phyloP scores from a whole-genome alignment of 2,329 filamentous ascomycete species.

The Monosporascus sp. region DNA sequence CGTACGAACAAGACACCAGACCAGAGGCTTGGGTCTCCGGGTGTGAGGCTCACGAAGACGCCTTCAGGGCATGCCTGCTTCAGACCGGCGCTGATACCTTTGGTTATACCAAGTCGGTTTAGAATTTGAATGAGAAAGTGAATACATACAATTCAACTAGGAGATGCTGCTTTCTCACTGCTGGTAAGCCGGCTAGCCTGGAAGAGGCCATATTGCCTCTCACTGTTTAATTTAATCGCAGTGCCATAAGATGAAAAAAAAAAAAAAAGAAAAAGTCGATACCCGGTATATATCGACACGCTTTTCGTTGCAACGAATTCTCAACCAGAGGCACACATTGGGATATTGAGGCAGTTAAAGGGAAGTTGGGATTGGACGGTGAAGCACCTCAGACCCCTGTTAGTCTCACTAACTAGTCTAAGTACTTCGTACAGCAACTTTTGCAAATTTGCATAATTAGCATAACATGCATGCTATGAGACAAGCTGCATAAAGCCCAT shows the following conservation, averaged over 20 bases:
- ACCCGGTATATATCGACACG: neutral
- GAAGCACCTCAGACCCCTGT: neutral
- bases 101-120: slow-evolving; percentile 18
- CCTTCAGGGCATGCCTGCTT: slow-evolving; percentile 80
- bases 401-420: neutral
- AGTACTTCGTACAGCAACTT: too few species aligned
- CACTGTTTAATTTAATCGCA: neutral
- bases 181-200: slow-evolving; percentile 43
- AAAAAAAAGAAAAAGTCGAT: neutral
- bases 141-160: slow-evolving; percentile 72
- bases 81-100: slow-evolving; percentile 60
- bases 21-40: slow-evolving; percentile 78
- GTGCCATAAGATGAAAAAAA: neutral
- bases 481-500: neutral
- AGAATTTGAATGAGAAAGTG: neutral
- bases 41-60: slow-evolving; percentile 78
- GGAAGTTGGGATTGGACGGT: neutral
- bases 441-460: neutral
- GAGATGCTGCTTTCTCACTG: slow-evolving; percentile 68
- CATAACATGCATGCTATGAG: neutral
- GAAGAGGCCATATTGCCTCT: slow-evolving; percentile 37
- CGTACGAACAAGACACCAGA: slow-evolving; percentile 88
- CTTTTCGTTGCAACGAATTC: neutral
- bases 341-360: neutral
- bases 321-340: neutral